Percentiles rank a stretch among this genome's conserved stretches.
Conservation (phyloP, 306 rosid genomes). For the Lagenaria siceraria region DNA sequence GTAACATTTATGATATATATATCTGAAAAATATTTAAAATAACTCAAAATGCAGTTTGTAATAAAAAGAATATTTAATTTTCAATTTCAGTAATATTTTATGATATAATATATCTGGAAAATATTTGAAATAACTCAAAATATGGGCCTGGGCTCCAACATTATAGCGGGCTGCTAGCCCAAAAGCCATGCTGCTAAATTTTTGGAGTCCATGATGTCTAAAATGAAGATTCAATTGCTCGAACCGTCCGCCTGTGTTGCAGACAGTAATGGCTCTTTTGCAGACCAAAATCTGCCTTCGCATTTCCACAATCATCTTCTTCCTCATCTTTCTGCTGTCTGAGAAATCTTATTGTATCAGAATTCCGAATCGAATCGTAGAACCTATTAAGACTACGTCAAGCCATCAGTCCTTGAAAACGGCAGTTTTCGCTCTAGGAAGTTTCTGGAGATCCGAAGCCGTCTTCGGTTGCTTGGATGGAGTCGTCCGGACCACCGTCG, state of each 20-base stretch:
- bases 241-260: neutral
- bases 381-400: constrained; percentile 17
- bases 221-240: neutral
- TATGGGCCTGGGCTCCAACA: neutral
- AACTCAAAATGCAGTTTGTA: no score
- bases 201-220: neutral
- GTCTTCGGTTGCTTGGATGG: constrained; percentile 83
- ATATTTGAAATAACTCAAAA: neutral
- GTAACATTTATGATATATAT: no score
- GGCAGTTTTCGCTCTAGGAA: constrained; percentile 70
- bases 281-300: constrained; percentile 1
- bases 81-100: no score
- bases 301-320: constrained; percentile 9
- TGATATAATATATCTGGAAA: no score
- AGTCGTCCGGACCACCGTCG: constrained; percentile 64
- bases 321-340: constrained; percentile 8
- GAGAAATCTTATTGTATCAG: constrained; percentile 33
- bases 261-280: neutral
- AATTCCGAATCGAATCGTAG: constrained; percentile 46
- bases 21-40: no score
- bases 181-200: neutral
- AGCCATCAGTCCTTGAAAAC: constrained; percentile 30
- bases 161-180: neutral
- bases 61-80: no score
- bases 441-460: constrained; percentile 97